Evolutionary conservation across 768 basidiomycete species (phyloP), one percentile per base, ranked within the genome.

Genomic region (Mycena amicta): DNA sequence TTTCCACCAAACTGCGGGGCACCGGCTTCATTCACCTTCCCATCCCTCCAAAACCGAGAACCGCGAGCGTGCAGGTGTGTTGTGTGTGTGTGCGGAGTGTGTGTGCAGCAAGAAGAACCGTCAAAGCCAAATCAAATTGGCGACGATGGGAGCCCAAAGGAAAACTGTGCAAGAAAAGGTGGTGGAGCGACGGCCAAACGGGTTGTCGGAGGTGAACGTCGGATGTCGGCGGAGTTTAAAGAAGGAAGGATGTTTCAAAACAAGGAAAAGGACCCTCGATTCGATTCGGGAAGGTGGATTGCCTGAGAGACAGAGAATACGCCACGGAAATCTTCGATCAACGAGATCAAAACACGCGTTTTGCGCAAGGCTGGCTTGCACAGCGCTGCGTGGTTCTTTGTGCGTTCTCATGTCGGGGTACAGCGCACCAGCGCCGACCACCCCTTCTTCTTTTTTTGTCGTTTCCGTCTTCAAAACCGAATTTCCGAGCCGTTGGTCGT

Each of bases 291-390:
- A 54, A 57, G 47, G 15, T 33, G 56, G 33, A 49, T 52, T 40
- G 39, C 23, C 25, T 22, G 30, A 30, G 46, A 43, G 49, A 47
- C 18, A 25, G 22, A 15, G 22, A 41, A 43, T 28, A 57, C 47
- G 47, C 47, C 47, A 49, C 47, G 26, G 26, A 49, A 6, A 63
- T 56, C 61, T 55, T 63, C 62, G 62, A 63, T 63, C 62, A 63
- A 63, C 62, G 58, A 60, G 55, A 63, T 63, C 62, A 63, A 20
- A 57, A 60, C 62, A 63, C 62, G 62, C 59, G 47, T 49, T 49
- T 29, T 13, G 47, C 52, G 61, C 57, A 55, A 61, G 51, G 53
- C 61, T 54, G 53, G 53, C 53, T 53, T 29, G 27, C 47, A 22
- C 26, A 22, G 43, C 43, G 8, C 43, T 45, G 27, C 47, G 47